phyloP scores from a whole-genome alignment of 371 early-diverging fungal genomes.

The Rhizomucor pusillus region DNA sequence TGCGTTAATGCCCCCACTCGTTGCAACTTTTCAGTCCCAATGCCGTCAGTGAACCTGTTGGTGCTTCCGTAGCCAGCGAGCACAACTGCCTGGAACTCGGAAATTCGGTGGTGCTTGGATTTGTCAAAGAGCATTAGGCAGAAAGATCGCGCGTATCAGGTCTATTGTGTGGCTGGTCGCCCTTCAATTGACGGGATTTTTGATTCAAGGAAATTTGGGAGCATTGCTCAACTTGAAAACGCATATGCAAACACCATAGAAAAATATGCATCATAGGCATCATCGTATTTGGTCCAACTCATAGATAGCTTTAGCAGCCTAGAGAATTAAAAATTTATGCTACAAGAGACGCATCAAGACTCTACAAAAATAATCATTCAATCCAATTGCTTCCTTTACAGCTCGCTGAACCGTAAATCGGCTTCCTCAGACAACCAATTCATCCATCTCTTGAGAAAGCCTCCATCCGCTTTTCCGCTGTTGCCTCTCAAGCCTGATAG shows the following conservation, averaged over 20 bases:
- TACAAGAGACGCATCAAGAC: no score
- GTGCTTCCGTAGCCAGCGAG: slow-evolving; percentile 74
- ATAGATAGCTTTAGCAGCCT: no score
- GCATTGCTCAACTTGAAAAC: no score
- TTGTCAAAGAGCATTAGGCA: slow-evolving; percentile 44
- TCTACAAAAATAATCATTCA: no score
- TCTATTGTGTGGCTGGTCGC: no score
- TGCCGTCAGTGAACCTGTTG: slow-evolving; percentile 48
- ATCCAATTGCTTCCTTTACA: slow-evolving; percentile 1
- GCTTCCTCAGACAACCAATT: slow-evolving; percentile 53
- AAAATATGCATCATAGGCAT: no score
- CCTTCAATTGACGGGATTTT: no score
- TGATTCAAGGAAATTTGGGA: no score
- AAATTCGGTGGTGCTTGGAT: slow-evolving; percentile 36
- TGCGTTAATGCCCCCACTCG: neutral
- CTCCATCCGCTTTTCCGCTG: slow-evolving; percentile 32
- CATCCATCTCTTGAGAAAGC: slow-evolving; percentile 58
- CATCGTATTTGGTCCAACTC: no score
- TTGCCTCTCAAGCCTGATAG: slow-evolving; percentile 35
- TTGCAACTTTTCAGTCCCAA: neutral
- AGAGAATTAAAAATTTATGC: no score
- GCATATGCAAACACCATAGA: no score
- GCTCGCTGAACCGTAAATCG: slow-evolving; percentile 54
- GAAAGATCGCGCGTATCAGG: no score
- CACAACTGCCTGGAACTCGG: slow-evolving; percentile 78